Percentiles rank a stretch among this genome's conserved stretches.
Evolutionary conservation across 345 rosid species (phyloP).

Genomic region (Dimocarpus longan): DNA sequence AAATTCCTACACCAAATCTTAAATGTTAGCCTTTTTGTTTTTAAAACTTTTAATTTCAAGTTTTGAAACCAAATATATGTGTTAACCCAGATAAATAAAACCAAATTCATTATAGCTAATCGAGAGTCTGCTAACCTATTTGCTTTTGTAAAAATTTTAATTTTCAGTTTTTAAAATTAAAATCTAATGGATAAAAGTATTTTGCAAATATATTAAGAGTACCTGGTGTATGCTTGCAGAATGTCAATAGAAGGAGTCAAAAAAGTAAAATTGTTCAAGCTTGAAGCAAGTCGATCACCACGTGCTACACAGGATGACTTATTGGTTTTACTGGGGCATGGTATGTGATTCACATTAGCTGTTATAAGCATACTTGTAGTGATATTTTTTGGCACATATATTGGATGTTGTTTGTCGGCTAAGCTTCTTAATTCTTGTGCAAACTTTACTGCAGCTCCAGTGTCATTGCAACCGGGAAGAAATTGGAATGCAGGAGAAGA

Average conservation of each 20-base stretch:
- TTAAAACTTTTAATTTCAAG: too few relatives aligned
- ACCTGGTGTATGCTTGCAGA: constrained; percentile 52
- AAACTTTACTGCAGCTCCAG: constrained; percentile 13
- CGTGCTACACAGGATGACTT: not conserved
- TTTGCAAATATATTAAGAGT: not conserved
- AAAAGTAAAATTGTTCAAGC: constrained; percentile 51
- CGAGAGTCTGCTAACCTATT: too few relatives aligned
- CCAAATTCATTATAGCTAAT: too few relatives aligned
- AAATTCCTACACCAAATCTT: not conserved
- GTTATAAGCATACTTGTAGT: constrained; percentile 26
- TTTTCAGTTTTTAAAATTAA: not conserved
- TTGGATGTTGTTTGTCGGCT: constrained; percentile 25
- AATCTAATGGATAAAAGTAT: not conserved
- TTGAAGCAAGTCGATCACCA: constrained; percentile 28
- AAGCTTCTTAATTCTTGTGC: constrained; percentile 19
- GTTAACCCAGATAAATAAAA: too few relatives aligned
- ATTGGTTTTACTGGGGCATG: constrained; percentile 13
- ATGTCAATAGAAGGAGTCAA: constrained; percentile 24
- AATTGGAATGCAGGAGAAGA: constrained; percentile 15
- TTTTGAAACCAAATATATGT: too few relatives aligned
- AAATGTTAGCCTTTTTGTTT: too few relatives aligned
- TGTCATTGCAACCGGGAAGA: constrained; percentile 22
- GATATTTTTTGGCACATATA: constrained; percentile 34
- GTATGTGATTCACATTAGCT: constrained; percentile 22
- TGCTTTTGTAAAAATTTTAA: too few relatives aligned